Percentiles rank a stretch among this genome's conserved stretches.
These are phyloP conservation scores for Chlorella sp. DNA, from an alignment of 139 green algal genomes.

Conservation along the genomic window DNA sequence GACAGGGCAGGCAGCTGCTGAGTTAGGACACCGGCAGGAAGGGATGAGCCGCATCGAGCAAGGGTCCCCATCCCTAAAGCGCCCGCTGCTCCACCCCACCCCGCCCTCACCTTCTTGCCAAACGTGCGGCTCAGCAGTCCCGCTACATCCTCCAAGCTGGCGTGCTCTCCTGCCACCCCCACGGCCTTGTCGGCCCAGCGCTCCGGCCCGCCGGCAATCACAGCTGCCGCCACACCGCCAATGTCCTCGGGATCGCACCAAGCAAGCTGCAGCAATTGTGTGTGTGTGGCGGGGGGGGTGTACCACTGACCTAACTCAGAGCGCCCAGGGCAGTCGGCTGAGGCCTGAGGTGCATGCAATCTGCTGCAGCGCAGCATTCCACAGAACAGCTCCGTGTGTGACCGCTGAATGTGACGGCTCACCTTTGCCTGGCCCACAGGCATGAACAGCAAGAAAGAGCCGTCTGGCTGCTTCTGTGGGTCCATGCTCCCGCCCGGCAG, in stretches of 20 bases:
- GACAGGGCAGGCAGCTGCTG: no score
- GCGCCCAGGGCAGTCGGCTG: no score
- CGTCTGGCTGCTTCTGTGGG: slow-evolving; percentile 24
- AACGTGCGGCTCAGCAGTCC: not conserved
- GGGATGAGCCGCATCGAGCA: no score
- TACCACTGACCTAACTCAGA: no score
- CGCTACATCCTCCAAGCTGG: slow-evolving; percentile 18
- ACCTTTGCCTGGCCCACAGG: slow-evolving; percentile 14
- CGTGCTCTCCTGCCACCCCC: slow-evolving; percentile 31
- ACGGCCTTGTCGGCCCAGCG: not conserved
- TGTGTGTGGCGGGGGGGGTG: no score
- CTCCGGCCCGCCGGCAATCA: slow-evolving; percentile 22
- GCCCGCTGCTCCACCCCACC: not conserved
- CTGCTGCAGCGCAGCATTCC: not conserved
- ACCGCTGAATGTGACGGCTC: not conserved
- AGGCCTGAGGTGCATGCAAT: no score
- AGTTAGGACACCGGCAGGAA: no score
- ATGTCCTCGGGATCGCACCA: slow-evolving; percentile 39
- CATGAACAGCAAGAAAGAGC: slow-evolving; percentile 15
- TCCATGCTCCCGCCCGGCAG: slow-evolving; percentile 38
- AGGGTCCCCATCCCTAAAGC: no score
- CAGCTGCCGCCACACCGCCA: slow-evolving; percentile 36
- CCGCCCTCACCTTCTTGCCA: slow-evolving; percentile 17
- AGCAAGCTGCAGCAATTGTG: slow-evolving; percentile 16
- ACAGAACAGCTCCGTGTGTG: not conserved